phyloP scores from a whole-genome alignment of 1,139 yeast species.

The Scheffersomyces titani region DNA sequence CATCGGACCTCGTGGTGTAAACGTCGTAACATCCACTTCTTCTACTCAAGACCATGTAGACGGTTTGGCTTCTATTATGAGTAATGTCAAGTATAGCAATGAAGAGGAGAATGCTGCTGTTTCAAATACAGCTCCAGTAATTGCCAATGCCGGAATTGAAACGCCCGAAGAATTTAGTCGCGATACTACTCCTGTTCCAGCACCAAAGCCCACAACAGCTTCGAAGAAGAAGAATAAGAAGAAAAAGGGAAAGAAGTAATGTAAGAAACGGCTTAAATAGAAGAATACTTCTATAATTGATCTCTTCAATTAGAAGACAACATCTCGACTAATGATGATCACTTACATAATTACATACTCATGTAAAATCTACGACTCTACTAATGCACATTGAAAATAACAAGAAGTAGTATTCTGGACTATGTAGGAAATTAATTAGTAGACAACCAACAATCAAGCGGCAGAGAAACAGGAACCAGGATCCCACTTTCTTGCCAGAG shows the following conservation, averaged over 20 bases:
- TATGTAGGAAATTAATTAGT: background rate
- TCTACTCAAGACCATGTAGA: slow-evolving; percentile 9
- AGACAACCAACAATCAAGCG: background rate
- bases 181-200: slow-evolving; percentile 2
- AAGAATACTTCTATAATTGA: background rate
- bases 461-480: background rate
- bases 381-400: background rate
- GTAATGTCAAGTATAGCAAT: slow-evolving; percentile 38
- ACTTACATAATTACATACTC: too few relatives aligned
- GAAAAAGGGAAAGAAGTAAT: slow-evolving; percentile 11
- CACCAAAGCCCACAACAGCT: slow-evolving; percentile 1
- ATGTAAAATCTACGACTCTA: background rate
- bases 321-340: background rate
- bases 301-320: background rate
- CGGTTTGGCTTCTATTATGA: slow-evolving; percentile 46
- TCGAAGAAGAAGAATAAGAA: slow-evolving; percentile 15
- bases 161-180: background rate
- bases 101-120: slow-evolving; percentile 4
- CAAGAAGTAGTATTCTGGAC: background rate
- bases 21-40: slow-evolving; percentile 23
- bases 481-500: background rate
- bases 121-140: background rate
- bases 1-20: slow-evolving; percentile 82
- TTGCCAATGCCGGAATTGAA: background rate
- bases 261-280: slow-evolving; percentile 2